phyloP scores from a whole-genome alignment of 2,329 filamentous ascomycete species.

The Fusarium phyllophilum region DNA sequence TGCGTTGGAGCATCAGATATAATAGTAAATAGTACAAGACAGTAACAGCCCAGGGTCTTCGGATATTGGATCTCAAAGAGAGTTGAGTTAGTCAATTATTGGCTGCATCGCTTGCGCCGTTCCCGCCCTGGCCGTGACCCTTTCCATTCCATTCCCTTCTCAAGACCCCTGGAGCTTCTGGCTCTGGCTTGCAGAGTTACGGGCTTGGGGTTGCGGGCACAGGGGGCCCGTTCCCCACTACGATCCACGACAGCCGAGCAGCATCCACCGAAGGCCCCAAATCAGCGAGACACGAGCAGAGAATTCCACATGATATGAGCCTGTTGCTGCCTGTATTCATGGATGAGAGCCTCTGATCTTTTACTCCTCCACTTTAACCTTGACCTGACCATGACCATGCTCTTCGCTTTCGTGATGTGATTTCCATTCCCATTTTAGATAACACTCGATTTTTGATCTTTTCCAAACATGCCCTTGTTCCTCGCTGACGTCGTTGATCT shows the following conservation, averaged over 20 bases:
- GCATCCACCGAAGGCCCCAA: constrained; percentile 4
- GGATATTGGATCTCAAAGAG: constrained; percentile 36
- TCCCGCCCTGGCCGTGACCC: constrained; percentile 15
- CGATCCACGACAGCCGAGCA: constrained; percentile 25
- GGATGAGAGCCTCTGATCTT: constrained; percentile 14
- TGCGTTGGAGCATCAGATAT: constrained; percentile 23
- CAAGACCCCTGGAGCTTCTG: constrained; percentile 7
- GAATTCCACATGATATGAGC: constrained; percentile 20
- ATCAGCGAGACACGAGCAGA: constrained; percentile 2
- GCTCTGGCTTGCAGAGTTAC: background rate
- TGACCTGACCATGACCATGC: background rate
- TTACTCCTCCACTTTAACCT: background rate
- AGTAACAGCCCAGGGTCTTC: constrained; percentile 19
- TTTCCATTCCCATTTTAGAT: background rate
- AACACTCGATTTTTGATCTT: constrained; percentile 1
- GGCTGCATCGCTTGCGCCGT: constrained; percentile 21
- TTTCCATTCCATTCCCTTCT: constrained; percentile 2
- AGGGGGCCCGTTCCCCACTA: constrained; percentile 21
- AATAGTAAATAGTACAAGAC: constrained; percentile 28
- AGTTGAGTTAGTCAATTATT: constrained; percentile 15
- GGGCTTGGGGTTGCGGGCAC: constrained; percentile 38
- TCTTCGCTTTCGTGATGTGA: constrained; percentile 1
- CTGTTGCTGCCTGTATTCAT: background rate
- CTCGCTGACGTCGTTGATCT: constrained; percentile 33
- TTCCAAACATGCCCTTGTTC: constrained; percentile 21